Conservation (phyloP, 164 flowering plant species). For the Kalanchoe fedtschenkoi region DNA sequence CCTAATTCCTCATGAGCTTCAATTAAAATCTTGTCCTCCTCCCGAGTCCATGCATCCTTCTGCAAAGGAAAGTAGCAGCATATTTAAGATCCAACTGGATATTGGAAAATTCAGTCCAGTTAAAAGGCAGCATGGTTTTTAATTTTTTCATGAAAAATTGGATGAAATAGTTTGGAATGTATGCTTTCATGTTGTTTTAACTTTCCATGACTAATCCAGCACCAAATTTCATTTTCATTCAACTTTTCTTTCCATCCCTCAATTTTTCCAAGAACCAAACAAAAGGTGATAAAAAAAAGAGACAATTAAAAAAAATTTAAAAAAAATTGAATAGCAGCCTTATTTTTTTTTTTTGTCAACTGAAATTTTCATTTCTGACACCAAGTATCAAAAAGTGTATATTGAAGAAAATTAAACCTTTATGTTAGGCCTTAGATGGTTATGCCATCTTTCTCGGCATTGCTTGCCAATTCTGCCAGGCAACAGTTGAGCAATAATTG, state of each 20-base stretch:
- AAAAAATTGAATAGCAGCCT: no score
- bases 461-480: slow-evolving; percentile 45
- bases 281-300: no score
- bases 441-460: slow-evolving; percentile 48
- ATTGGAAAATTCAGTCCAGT: background rate
- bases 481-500: slow-evolving; percentile 30
- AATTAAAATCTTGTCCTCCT: slow-evolving; percentile 57
- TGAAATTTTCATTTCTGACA: background rate
- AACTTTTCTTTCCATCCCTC: no score
- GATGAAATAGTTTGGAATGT: no score
- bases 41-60: slow-evolving; percentile 77
- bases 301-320: no score
- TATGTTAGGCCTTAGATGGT: slow-evolving; percentile 40
- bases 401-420: slow-evolving; percentile 17
- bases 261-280: no score
- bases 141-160: no score
- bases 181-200: no score
- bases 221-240: no score
- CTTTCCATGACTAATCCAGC: no score
- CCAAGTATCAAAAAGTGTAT: background rate
- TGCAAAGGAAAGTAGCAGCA: slow-evolving; percentile 17
- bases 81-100: background rate
- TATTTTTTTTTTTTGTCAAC: background rate
- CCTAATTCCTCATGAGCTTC: slow-evolving; percentile 59
- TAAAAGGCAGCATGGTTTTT: background rate